These are phyloP conservation scores for Naganishia antarctica DNA, from an alignment of 768 basidiomycete genomes.

Conservation along the genomic window DNA sequence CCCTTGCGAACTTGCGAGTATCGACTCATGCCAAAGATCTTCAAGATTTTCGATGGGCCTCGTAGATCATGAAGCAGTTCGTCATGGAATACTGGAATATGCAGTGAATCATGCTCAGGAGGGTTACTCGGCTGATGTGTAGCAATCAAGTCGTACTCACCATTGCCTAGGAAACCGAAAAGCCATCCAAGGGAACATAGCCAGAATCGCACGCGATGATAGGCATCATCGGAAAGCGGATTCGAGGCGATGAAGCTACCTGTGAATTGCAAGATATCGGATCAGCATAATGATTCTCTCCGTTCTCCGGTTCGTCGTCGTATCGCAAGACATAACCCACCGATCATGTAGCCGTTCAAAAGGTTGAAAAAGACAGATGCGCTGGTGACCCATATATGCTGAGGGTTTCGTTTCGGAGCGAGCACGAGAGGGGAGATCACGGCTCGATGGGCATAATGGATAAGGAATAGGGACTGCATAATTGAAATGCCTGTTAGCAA, in stretches of 20 bases:
- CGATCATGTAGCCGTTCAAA: constrained; percentile 67
- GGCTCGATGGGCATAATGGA: constrained; percentile 80
- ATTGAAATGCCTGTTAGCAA: neutral
- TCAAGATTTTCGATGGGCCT: constrained; percentile 41
- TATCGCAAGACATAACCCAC: constrained; percentile 41
- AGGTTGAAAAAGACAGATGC: constrained; percentile 63
- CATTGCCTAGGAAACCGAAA: constrained; percentile 68
- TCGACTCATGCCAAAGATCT: constrained; percentile 1
- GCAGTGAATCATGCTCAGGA: neutral
- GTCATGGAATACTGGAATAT: constrained; percentile 63
- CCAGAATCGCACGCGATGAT: constrained; percentile 54
- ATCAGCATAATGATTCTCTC: no score
- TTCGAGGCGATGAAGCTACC: constrained; percentile 33
- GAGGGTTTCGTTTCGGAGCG: constrained; percentile 65
- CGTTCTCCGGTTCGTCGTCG: no score
- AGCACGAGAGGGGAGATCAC: constrained; percentile 73
- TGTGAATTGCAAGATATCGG: neutral
- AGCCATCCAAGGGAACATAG: constrained; percentile 64
- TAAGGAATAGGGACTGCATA: constrained; percentile 55
- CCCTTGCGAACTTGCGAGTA: constrained; percentile 16
- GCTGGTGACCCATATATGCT: constrained; percentile 64
- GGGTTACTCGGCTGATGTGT: neutral
- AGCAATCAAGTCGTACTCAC: constrained; percentile 29
- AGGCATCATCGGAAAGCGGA: constrained; percentile 12
- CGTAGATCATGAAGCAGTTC: constrained; percentile 81